Percentiles rank a stretch among this genome's conserved stretches.
These are phyloP conservation scores for Saccharomyces kudriavzevii DNA, from an alignment of 805 yeast species.

Conservation along the genomic window DNA sequence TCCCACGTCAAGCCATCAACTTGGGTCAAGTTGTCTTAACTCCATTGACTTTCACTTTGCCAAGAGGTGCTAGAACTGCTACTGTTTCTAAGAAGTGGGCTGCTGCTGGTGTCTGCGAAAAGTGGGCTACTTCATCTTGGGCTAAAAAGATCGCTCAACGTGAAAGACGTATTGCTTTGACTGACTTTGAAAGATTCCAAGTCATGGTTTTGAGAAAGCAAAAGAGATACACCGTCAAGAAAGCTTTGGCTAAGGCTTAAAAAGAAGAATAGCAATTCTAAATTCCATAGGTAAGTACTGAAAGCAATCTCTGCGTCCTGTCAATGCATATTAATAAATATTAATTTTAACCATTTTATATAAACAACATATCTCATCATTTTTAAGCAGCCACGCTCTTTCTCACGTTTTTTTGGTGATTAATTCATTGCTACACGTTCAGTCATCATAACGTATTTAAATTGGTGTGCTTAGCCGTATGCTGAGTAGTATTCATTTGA, in stretches of 20 bases:
- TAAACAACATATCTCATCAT: not conserved
- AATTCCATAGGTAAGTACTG: not conserved
- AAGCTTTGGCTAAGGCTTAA: slow-evolving; percentile 95
- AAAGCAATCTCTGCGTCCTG: not conserved
- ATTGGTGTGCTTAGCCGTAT: no score
- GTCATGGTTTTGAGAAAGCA: slow-evolving; percentile 95
- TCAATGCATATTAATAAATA: not conserved
- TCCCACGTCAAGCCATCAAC: slow-evolving; percentile 85
- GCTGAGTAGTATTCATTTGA: no score
- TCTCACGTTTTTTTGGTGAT: no score
- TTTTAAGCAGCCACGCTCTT: not conserved
- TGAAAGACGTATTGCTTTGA: slow-evolving; percentile 83
- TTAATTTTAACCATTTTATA: not conserved
- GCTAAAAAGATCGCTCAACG: slow-evolving; percentile 97
- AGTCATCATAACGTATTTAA: no score
- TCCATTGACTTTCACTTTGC: slow-evolving; percentile 79
- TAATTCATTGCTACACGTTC: no score
- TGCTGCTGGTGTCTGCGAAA: slow-evolving; percentile 76
- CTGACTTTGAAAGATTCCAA: slow-evolving; percentile 99
- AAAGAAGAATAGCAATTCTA: slow-evolving; percentile 2
- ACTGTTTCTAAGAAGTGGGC: slow-evolving; percentile 88
- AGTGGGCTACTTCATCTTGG: slow-evolving; percentile 93
- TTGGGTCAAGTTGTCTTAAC: slow-evolving; percentile 88
- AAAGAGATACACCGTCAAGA: slow-evolving; percentile 88
- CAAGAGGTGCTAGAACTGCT: slow-evolving; percentile 91